Evolutionary conservation across 257 asterid species (phyloP), one percentile per base, ranked within the genome.

Genomic region (Solanum appendiculatum): DNA sequence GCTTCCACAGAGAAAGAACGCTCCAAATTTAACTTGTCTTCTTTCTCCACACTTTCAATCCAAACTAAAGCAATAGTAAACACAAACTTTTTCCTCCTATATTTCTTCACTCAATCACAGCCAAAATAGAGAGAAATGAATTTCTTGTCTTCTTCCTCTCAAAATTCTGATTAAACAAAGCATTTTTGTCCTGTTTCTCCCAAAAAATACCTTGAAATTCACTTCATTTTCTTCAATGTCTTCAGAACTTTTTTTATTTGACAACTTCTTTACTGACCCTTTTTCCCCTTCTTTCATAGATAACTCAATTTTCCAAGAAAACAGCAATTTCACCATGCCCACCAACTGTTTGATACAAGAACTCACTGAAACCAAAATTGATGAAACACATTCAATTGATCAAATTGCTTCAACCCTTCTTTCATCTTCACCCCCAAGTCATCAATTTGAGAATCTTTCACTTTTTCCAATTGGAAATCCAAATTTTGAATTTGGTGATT

Each of bases 351-450:
- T 72, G 39, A 81, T 37, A 72, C 92, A 87, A 83, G 90, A 87
- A 84, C 86, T 82, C 23, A 85, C 90, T 1, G 34, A 64, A 21
- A 29, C 10, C 36, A 14, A 27, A 68, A 33, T 83, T 73, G 94
- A 90, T 9, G 92, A 88, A 21, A 27, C 81, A 3, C 48, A 25
- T 27, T 64, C 91, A 34, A 63, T 90, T 34, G 93, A 92, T 33
- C 92, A 91, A 89, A 88, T 93, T 51, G 86, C 94, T 5, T 85
- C 94, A 4, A 87, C 58, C 23, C 42, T 94, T 40, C 82, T 91
- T 5, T 93, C 98, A 1, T 91, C 98, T 31, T 93, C 98, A 9
- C 96, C 98, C 0, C 97, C 98, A 7, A 92, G 94, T 70, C 87
- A 86, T 13, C 91, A 92, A 92, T 93, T 96, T 3, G 89, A 90